phyloP scores from a whole-genome alignment of 495 filamentous ascomycete species.

The Penicillium alfredii region DNA sequence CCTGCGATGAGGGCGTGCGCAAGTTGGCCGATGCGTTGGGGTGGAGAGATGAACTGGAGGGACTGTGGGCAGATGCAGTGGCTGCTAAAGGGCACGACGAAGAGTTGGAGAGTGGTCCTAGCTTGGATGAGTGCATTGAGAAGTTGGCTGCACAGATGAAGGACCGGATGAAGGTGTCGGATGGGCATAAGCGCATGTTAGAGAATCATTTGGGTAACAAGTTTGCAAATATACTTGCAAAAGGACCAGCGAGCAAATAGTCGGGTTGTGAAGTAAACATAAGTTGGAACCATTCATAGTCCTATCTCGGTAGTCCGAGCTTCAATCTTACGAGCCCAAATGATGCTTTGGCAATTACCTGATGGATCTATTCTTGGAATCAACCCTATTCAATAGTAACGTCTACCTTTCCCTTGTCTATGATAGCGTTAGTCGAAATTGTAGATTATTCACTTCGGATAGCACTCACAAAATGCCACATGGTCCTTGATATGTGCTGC shows the following conservation, averaged over 20 bases:
- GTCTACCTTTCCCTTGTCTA: conserved; percentile 14
- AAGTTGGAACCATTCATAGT: not conserved
- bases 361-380: not conserved
- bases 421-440: not conserved
- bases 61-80: conserved; percentile 46
- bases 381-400: conserved; percentile 9
- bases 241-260: not conserved
- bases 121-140: conserved; percentile 42
- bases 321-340: no score
- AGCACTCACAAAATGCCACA: conserved; percentile 60
- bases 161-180: conserved; percentile 17
- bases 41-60: conserved; percentile 75
- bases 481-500: conserved; percentile 54
- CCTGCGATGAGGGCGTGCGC: conserved; percentile 72
- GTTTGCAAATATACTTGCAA: conserved; percentile 7
- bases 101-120: conserved; percentile 11
- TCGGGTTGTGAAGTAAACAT: not conserved
- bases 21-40: conserved; percentile 68
- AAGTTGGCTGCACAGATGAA: conserved; percentile 23
- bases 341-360: no score
- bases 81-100: conserved; percentile 13
- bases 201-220: conserved; percentile 22
- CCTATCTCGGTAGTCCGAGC: not conserved
- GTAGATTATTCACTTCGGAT: not conserved
- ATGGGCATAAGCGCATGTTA: conserved; percentile 26